Evolutionary conservation across 164 flowering plant species (phyloP), one percentile per base, ranked within the genome.

Genomic region (Nelumbo lutea): DNA sequence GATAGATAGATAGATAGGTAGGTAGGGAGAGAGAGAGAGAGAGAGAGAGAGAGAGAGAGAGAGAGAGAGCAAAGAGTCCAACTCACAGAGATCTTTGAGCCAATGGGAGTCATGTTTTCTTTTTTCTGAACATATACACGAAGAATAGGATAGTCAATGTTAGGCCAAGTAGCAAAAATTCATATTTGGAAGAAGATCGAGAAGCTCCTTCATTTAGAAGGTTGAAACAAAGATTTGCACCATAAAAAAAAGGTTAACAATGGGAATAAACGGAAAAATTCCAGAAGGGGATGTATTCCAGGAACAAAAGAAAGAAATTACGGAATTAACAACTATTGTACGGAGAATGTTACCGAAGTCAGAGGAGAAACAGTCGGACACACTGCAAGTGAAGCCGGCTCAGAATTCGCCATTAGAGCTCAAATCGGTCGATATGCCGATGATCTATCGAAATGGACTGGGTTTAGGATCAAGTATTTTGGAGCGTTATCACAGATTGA

Each of bases 11-110:
- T 27, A 27, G 27, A 27, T 27, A 27, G 27, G 0, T 27, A 27
- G 27, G 0, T 27, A 27, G 27, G 0, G 0, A 27, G 27, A 27
- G 0, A 27, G 27, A 27, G 0, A 27, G 27, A 27, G 0, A 27
- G 27, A 27, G 0, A 27, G 27, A 27, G 27, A 0, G 0, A 56
- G 39, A 2, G 3, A 27, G 38, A n/a, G 41, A 9, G 50, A 61
- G 10, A 39, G 5, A 4, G 1, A 58, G 6, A 59, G n/a, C 1
- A 45, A 65, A 61, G 14, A 53, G 44, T 6, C 9, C 27, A 53
- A 66, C 66, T 5, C 76, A 89, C 95, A 70, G 79, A 77, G 51
- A 87, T 77, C 67, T 80, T 91, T 0, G 93, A 83, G 71, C 76
- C 78, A 10, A 85, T 64, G 6, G 91, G 87, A 14, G 81, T 74